Conservation (phyloP, 169 alveolate genomes). For the Miamiensis avidus region DNA sequence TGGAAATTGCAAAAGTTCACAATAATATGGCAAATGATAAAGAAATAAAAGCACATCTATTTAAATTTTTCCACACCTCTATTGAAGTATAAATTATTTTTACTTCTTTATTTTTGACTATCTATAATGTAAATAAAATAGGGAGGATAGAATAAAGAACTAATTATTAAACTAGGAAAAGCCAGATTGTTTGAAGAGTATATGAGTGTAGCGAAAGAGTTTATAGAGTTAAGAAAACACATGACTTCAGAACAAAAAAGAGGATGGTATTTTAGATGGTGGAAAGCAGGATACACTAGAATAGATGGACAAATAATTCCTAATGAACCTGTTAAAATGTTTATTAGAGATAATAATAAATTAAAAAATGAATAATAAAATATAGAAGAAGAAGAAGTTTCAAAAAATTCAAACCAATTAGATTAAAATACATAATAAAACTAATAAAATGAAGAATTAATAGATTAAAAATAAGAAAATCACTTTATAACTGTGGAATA, state of each 20-base stretch:
- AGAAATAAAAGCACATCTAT: slow-evolving; percentile 61
- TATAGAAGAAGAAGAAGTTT: not conserved
- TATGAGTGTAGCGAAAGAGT: slow-evolving; percentile 43
- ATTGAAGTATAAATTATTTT: slow-evolving; percentile 40
- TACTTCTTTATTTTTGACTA: too few species aligned
- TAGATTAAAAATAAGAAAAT: too few species aligned
- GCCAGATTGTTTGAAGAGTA: slow-evolving; percentile 55
- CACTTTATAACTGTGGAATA: not conserved
- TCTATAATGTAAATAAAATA: too few species aligned
- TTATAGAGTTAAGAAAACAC: slow-evolving; percentile 57
- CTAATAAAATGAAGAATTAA: not conserved
- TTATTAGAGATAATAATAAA: not conserved
- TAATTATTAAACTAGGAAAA: slow-evolving; percentile 51
- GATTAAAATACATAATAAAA: too few species aligned
- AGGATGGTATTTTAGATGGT: slow-evolving; percentile 75
- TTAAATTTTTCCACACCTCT: slow-evolving; percentile 66
- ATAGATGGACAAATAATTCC: not conserved
- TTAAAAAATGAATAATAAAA: not conserved
- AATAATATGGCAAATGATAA: slow-evolving; percentile 42
- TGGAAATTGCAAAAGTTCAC: slow-evolving; percentile 44
- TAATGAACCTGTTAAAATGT: not conserved
- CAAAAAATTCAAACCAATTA: not conserved
- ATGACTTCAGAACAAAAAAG: slow-evolving; percentile 58
- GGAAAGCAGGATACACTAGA: slow-evolving; percentile 4
- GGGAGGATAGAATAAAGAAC: slow-evolving; percentile 26